A percentile compares a stretch with the other conserved stretches of the same genome.
Evolutionary conservation across 192 early-diverging fungal genomes (phyloP).

Genomic region (Backusella westeae): DNA sequence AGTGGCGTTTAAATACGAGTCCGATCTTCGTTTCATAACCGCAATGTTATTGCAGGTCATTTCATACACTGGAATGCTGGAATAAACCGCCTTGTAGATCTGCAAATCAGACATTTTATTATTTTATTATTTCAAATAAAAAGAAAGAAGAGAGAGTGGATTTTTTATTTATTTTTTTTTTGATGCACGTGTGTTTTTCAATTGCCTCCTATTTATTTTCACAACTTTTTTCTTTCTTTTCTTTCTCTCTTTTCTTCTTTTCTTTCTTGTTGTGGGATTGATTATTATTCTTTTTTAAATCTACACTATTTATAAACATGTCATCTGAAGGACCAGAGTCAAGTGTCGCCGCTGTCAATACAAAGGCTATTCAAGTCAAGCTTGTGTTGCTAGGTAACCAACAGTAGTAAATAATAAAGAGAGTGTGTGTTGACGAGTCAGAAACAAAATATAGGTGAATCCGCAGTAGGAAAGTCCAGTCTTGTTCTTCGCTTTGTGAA

Average conservation of each 20-base stretch:
- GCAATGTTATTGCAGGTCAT: conserved; percentile 77
- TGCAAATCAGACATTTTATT: conserved; percentile 18
- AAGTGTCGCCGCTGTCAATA: background rate
- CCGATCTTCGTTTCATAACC: conserved; percentile 77
- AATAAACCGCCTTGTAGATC: conserved; percentile 90
- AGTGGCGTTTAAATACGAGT: conserved; percentile 95
- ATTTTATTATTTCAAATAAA: background rate
- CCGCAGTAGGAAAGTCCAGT: conserved; percentile 98
- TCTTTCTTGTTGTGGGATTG: background rate
- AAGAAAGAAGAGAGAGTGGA: background rate
- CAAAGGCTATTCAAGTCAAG: conserved; percentile 92
- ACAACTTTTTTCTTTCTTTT: background rate
- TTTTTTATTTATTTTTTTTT: conserved; percentile 1
- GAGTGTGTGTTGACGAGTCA: background rate
- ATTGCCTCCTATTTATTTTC: background rate
- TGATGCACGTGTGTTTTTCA: background rate
- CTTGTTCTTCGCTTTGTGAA: conserved; percentile 95
- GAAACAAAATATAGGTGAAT: conserved; percentile 55
- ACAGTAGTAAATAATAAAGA: background rate
- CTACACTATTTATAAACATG: background rate
- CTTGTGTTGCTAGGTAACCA: conserved; percentile 85
- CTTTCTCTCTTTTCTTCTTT: conserved; percentile 1
- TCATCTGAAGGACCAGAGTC: conserved; percentile 21
- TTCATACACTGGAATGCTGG: conserved; percentile 94
- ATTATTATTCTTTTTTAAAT: background rate